Base-by-base conservation (phyloP, 2,329 filamentous ascomycete species). In the Colletotrichum navitas region DNA sequence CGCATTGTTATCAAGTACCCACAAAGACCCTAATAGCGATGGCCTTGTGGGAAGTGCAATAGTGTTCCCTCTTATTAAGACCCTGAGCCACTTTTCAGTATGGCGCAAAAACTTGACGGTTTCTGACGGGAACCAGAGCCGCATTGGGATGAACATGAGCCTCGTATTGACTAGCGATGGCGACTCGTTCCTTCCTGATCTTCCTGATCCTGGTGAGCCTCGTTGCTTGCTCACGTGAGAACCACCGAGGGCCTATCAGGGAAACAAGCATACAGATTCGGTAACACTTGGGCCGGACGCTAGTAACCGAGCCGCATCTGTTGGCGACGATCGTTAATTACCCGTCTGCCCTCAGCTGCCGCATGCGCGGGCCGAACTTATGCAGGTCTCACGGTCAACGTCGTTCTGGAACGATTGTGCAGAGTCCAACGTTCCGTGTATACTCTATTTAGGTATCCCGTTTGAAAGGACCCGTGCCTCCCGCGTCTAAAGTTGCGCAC, bases 361-460 rank as follows among this genome's bases (percentile, higher is more conserved):
- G 21, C 32, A 39, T 63, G 8, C n/a, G 43, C 60, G 3, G 54
- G 16, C 34, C 34, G 2, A n/a, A 29, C n/a, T 16, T 36, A 39
- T n/a, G 45, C 60, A 63, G 47, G 45, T 63, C 34, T 52, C 41
- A 56, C 24, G 54, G 59, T 26, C 16, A 41, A n/a, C 24, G 34
- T 49, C 4, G 14, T 29, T 36, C 34, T 29, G n/a, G 18, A 41
- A 39, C 34, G n/a, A 26, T 63, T 63, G 24, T 55, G 55, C 51
- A 26, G 32, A 55, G 36, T 41, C 36, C 61, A 58, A 68, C 45
- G 39, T 71, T 43, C 58, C 36, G 24, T 52, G 49, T 52, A 58
- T 71, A 41, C 24, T 71, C 68, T 71, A 68, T 71, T 26, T 63
- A 45, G 52, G 43, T 55, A 39, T 68, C 52, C 52, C 52, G 54